These are phyloP conservation scores for Penicillium sp. DNA, from an alignment of 2,329 filamentous ascomycete genomes.

Conservation along the genomic window DNA sequence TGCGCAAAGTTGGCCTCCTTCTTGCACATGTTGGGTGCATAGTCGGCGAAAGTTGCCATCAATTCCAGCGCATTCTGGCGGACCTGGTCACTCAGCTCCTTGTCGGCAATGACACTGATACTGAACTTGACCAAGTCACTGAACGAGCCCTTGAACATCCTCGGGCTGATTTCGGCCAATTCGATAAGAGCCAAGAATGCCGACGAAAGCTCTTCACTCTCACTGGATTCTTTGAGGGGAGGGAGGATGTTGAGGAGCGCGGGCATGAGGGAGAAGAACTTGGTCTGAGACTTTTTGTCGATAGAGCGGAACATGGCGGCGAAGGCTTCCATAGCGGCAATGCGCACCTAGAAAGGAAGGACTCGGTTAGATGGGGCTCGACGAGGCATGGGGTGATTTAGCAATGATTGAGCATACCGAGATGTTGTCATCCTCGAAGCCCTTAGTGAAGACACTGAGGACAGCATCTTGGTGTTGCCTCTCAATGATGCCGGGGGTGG, in stretches of 20 bases:
- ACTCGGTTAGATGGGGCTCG: conserved; percentile 3
- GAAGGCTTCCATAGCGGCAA: conserved; percentile 95
- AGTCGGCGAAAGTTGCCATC: conserved; percentile 97
- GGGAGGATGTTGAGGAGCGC: conserved; percentile 93
- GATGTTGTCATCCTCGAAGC: conserved; percentile 86
- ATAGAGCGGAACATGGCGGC: conserved; percentile 93
- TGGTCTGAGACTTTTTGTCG: conserved; percentile 80
- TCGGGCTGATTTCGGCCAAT: conserved; percentile 87
- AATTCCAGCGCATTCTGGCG: conserved; percentile 94
- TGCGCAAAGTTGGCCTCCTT: conserved; percentile 89
- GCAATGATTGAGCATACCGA: conserved; percentile 55
- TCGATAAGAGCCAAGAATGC: conserved; percentile 91
- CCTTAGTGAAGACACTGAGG: conserved; percentile 81
- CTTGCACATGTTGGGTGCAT: conserved; percentile 89
- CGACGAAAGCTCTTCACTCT: conserved; percentile 88
- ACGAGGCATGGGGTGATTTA: background rate
- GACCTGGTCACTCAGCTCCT: conserved; percentile 85
- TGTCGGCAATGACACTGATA: conserved; percentile 91
- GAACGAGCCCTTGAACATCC: conserved; percentile 98
- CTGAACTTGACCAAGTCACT: conserved; percentile 89
- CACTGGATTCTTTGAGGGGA: conserved; percentile 85
- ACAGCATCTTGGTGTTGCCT: conserved; percentile 94
- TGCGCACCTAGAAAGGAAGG: conserved; percentile 65
- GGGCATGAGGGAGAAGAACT: conserved; percentile 84
- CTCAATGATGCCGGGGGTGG: conserved; percentile 93